A percentile compares a stretch with the other conserved stretches of the same genome.
Conservation (phyloP, 129 eudicot species). For the carrot (Daucus carota) region DH1_v3.0 NC_030383.2:41330001-41330500, state of each 20-base stretch:
- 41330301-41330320: conserved; percentile 97
- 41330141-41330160: conserved; percentile 63
- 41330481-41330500: conserved; percentile 46
- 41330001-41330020: conserved; percentile 63
- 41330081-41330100: conserved; percentile 73
- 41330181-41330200: conserved; percentile 46
- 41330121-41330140: conserved; percentile 42
- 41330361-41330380: not conserved
- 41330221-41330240: conserved; percentile 74
- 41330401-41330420: conserved; percentile 48
- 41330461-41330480: conserved; percentile 46
- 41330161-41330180: conserved; percentile 60
- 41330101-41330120: conserved; percentile 97
- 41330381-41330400: not conserved
- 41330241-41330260: conserved; percentile 67
- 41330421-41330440: conserved; percentile 91
- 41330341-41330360: not conserved
- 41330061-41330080: conserved; percentile 52
- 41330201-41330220: conserved; percentile 48
- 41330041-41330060: conserved; percentile 45
- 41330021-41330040: conserved; percentile 52
- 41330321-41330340: conserved; percentile 24
- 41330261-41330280: conserved; percentile 84
- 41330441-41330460: conserved; percentile 76
- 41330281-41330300: conserved; percentile 96